Base-by-base conservation (phyloP, 2,329 filamentous ascomycete genomes). In the Helminthosporium solani region DNA sequence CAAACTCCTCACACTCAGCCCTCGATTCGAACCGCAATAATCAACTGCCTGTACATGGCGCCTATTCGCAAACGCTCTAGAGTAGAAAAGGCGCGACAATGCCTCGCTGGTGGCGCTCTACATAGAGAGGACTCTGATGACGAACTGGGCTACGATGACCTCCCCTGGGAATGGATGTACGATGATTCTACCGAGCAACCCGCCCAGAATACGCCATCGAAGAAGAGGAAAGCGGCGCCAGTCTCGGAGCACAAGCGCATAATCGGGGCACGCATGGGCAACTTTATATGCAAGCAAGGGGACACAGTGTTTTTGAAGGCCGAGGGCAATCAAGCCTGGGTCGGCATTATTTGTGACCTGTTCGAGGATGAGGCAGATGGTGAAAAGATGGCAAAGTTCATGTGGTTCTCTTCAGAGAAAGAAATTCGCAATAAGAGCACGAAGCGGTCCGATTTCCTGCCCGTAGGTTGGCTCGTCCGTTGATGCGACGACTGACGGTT, bases 371-470 rank as follows among this genome's bases (percentile, higher is more conserved):
- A 53, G 35, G 58, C 58, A 16, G 61, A 69, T 11, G 85, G 83
- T 3, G 75, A 77, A 52, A 96, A 90, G 76, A 84, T 85, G 20
- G 92, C 88, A 44, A 87, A 86, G 52, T 94, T 99, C 64, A 86
- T 96, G 79, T 99, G 94, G 94, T 96, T 99, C 66, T 90, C 88
- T 0, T 90, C 88, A 0, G 88, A 95, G 60, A 88, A 87, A 61
- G 92, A 97, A 71, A 89, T 96, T 50, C 82, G 86, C 21, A 94
- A 88, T 60, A 87, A 85, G 64, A 81, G 83, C 47, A 92, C 88
- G 72, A 95, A 94, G 73, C 79, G 90, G 61, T 79, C 76, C 11
- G 94, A 99, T 70, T 89, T 83, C 48, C 70, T 95, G 42, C 82
- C 82, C 63, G 83, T 87, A 74, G 47, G 73, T 59, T 23, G 30